Base-by-base conservation (phyloP, 108 stramenopile species). In the Conticribra weissflogii region DNA sequence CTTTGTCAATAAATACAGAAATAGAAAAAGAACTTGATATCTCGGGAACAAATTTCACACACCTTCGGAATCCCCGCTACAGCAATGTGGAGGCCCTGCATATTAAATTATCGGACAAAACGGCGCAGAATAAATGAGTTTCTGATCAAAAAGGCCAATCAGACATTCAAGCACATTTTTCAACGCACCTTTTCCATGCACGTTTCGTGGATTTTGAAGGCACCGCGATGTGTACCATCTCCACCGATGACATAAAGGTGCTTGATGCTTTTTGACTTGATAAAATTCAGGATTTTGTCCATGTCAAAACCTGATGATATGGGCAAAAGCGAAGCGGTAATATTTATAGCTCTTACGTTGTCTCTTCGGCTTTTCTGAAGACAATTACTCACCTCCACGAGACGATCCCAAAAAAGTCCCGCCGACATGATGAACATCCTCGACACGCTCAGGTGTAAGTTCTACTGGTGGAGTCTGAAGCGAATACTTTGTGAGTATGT, bases 221-320 rank as follows among this genome's bases (percentile, higher is more conserved):
- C 97, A 23, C 97, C 98, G 9, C 98, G 86, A 81, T 98, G 97
- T 25, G 98, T 99, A 27, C 98, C 98, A 81, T 99, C 98, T 9
- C 98, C 98, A 31, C 98, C 98, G 79, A 99, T 96, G 24, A 99
- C 92, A 78, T 89, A 99, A 12, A 99, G 78, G 60, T 96, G 95
- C 53, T 82, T 84, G 54, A 98, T 85, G 25, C 84, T 82, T 51
- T 85, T 72, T 5, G 77, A 60, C 47, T 79, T 52, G 54, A 94
- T 50, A 62, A 89, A 89, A 15, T 90, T 78, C 7, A 95, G 21
- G 67, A 96, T 98, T 65, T 92, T 94, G 12, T 97, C 97, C 7
- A 95, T 66, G 61, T 97, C 92, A 63, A 97, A 97, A 23, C 98
- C n/a, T n/a, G n/a, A n/a, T n/a, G n/a, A n/a, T n/a, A n/a, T n/a